Conservation (phyloP, 1,139 yeast genomes). For the Spathaspora sp. region DNA sequence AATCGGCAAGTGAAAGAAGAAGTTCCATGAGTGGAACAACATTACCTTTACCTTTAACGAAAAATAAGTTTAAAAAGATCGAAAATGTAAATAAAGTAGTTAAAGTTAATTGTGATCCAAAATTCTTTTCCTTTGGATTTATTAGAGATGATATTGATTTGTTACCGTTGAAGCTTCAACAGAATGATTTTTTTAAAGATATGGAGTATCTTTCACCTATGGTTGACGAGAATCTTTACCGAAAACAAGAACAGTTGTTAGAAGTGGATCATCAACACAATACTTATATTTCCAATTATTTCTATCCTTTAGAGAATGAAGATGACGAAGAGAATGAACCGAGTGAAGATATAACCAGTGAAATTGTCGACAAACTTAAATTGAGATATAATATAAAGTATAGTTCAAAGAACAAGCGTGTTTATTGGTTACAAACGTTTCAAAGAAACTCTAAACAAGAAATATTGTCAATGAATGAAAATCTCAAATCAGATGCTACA, state of each 20-base stretch:
- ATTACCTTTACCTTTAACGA: slow-evolving; percentile 25
- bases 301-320: slow-evolving; percentile 22
- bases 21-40: slow-evolving; percentile 26
- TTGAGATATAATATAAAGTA: slow-evolving; percentile 16
- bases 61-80: slow-evolving; percentile 54
- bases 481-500: slow-evolving; percentile 17
- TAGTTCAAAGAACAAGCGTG: slow-evolving; percentile 18
- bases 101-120: slow-evolving; percentile 64
- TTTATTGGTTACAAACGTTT: slow-evolving; percentile 17
- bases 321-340: slow-evolving; percentile 19
- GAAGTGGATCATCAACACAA: slow-evolving; percentile 18
- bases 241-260: slow-evolving; percentile 40
- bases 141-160: slow-evolving; percentile 62
- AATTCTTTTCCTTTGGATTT: slow-evolving; percentile 67
- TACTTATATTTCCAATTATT: slow-evolving; percentile 27
- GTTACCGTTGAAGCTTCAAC: slow-evolving; percentile 48
- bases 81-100: slow-evolving; percentile 54
- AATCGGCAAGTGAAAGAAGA: slow-evolving; percentile 20
- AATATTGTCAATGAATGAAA: slow-evolving; percentile 11
- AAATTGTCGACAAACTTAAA: slow-evolving; percentile 19
- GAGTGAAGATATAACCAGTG: slow-evolving; percentile 8
- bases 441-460: slow-evolving; percentile 15
- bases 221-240: slow-evolving; percentile 18
- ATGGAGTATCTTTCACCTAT: slow-evolving; percentile 52
- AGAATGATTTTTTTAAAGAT: slow-evolving; percentile 47